phyloP scores from a whole-genome alignment of 192 early-diverging fungal species.

The Backusella tarrabulga region DNA sequence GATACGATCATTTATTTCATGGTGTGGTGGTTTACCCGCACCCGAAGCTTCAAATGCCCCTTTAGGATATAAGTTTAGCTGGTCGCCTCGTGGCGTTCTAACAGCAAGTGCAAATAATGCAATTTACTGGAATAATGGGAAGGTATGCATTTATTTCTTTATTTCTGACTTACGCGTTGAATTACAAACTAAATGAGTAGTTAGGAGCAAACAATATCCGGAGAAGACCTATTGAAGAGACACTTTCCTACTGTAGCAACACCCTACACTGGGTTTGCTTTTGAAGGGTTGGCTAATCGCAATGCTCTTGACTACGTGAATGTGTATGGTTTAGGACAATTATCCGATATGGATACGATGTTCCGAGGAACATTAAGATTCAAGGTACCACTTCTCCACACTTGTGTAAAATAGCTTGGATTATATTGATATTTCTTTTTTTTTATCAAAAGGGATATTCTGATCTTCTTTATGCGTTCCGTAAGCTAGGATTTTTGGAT shows the following conservation, averaged over 20 bases:
- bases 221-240: conserved; percentile 64
- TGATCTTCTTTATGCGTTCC: conserved; percentile 80
- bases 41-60: conserved; percentile 92
- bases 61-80: conserved; percentile 94
- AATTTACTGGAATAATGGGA: conserved; percentile 72
- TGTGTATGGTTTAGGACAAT: conserved; percentile 76
- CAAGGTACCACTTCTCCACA: conserved; percentile 37
- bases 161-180: background rate
- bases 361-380: conserved; percentile 95
- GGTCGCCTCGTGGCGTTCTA: conserved; percentile 91
- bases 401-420: background rate
- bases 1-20: conserved; percentile 82
- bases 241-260: conserved; percentile 75
- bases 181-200: conserved; percentile 15
- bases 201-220: conserved; percentile 61
- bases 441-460: conserved; percentile 66
- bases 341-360: conserved; percentile 80
- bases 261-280: conserved; percentile 77
- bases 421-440: background rate
- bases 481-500: conserved; percentile 76
- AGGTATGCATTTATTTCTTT: conserved; percentile 37
- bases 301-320: conserved; percentile 89
- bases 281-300: conserved; percentile 95
- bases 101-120: conserved; percentile 88
- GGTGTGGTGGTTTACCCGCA: conserved; percentile 94